phyloP scores from a whole-genome alignment of 1,139 yeast species.

The Kodamaea arcana region DNA sequence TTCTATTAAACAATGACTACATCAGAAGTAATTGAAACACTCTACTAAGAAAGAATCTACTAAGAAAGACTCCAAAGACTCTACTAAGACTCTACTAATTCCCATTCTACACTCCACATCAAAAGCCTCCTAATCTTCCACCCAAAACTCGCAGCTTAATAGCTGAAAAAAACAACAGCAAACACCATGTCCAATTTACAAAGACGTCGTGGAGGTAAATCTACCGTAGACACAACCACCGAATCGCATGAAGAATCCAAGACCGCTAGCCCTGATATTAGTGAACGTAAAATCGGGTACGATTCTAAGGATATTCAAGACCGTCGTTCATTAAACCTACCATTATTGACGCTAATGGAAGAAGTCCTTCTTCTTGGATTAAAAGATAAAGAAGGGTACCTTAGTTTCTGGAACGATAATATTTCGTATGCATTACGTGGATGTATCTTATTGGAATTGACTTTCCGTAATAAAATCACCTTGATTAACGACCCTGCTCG shows the following conservation, averaged over 20 bases:
- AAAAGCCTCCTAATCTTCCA: too few species aligned
- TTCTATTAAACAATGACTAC: too few species aligned
- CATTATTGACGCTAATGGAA: conserved; percentile 89
- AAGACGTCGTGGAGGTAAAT: conserved; percentile 45
- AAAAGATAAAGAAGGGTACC: conserved; percentile 92
- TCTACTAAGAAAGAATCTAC: too few species aligned
- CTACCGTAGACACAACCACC: conserved; percentile 12
- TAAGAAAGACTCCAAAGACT: too few species aligned
- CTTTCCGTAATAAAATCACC: conserved; percentile 83
- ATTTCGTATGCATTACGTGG: conserved; percentile 96
- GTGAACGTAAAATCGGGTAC: conserved; percentile 68
- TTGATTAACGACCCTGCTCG: conserved; percentile 94
- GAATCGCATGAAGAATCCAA: conserved; percentile 23
- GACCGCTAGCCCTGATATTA: conserved; percentile 7
- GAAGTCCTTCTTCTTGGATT: conserved; percentile 90
- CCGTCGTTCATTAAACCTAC: conserved; percentile 47
- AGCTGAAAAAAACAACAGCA: not conserved
- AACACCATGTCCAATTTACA: conserved; percentile 25
- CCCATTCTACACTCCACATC: too few species aligned
- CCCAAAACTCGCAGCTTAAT: not conserved
- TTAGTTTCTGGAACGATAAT: conserved; percentile 97
- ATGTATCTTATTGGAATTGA: conserved; percentile 85
- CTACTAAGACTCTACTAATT: not conserved
- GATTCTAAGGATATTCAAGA: conserved; percentile 70
- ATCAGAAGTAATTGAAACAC: too few species aligned